Conservation (phyloP, 495 filamentous ascomycete species). For the Hypoxylon lienhwacheense region DNA sequence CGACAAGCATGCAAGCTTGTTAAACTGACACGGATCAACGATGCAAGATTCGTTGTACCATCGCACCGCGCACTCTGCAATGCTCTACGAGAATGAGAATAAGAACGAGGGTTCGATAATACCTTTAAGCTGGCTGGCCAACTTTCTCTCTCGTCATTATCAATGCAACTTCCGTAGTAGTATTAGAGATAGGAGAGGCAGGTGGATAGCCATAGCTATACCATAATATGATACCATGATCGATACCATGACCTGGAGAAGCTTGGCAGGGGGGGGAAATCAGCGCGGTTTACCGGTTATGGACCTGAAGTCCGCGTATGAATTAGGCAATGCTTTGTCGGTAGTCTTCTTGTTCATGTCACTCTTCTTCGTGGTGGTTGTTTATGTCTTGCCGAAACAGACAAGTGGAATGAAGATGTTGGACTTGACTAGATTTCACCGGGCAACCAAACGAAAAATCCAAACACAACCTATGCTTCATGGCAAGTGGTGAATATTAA, state of each 20-base stretch:
- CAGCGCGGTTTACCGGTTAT: conserved; percentile 4
- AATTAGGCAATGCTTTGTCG: conserved; percentile 24
- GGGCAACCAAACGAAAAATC: neutral
- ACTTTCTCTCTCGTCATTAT: conserved; percentile 9
- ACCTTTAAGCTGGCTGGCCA: conserved; percentile 8
- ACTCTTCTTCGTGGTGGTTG: neutral
- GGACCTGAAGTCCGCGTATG: conserved; percentile 9
- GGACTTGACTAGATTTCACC: neutral
- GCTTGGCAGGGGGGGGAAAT: conserved; percentile 35
- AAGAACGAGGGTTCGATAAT: conserved; percentile 25
- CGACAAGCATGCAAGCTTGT: conserved; percentile 20
- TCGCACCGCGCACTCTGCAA: conserved; percentile 19
- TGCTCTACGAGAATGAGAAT: conserved; percentile 21
- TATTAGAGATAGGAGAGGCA: conserved; percentile 22
- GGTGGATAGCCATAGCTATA: conserved; percentile 22
- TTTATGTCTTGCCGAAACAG: neutral
- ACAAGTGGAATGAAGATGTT: neutral
- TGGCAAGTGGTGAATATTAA: neutral
- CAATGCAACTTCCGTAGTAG: conserved; percentile 26
- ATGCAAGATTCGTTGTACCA: conserved; percentile 32
- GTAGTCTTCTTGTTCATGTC: conserved; percentile 21
- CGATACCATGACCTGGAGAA: conserved; percentile 29
- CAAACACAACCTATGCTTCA: neutral
- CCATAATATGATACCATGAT: conserved; percentile 28
- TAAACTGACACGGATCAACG: too few relatives aligned